phyloP scores from a whole-genome alignment of 2,329 filamentous ascomycete species.

The Colletotrichum lentis region DNA sequence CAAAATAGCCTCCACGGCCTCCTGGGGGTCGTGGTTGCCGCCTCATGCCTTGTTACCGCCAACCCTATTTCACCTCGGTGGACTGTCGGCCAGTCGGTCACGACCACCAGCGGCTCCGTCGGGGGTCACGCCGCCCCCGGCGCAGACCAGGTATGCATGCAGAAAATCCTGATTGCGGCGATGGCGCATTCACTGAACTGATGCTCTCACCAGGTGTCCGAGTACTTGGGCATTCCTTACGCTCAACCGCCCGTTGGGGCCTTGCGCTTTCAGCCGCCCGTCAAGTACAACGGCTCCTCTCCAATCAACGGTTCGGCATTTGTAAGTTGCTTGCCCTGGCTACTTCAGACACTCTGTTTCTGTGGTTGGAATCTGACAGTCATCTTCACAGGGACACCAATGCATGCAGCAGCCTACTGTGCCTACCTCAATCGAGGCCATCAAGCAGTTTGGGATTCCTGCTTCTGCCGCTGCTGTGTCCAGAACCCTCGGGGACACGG shows the following conservation, averaged over 20 bases:
- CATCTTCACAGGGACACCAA: slow-evolving; percentile 19
- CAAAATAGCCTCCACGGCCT: slow-evolving; percentile 19
- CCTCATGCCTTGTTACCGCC: slow-evolving; percentile 17
- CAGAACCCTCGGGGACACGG: slow-evolving; percentile 21
- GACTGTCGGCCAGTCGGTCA: slow-evolving; percentile 23
- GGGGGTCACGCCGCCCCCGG: slow-evolving; percentile 26
- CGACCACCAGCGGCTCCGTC: slow-evolving; percentile 31
- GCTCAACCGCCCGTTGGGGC: slow-evolving; percentile 60
- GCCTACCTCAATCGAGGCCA: neutral
- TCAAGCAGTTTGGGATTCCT: slow-evolving; percentile 29
- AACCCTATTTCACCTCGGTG: slow-evolving; percentile 13
- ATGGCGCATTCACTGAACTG: neutral
- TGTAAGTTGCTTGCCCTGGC: neutral
- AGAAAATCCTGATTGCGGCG: neutral
- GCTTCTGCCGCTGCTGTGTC: slow-evolving; percentile 26
- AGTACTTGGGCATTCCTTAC: slow-evolving; percentile 61
- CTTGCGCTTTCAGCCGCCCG: slow-evolving; percentile 55
- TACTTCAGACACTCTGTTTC: neutral
- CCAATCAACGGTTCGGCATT: slow-evolving; percentile 27
- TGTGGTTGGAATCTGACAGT: neutral
- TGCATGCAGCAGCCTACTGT: slow-evolving; percentile 31
- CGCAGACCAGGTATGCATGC: slow-evolving; percentile 21
- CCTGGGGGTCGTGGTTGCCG: slow-evolving; percentile 18
- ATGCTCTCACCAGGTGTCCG: slow-evolving; percentile 20
- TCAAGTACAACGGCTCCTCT: slow-evolving; percentile 13